phyloP scores from a whole-genome alignment of 2,329 filamentous ascomycete species.

The Botrytis byssoidea region DNA sequence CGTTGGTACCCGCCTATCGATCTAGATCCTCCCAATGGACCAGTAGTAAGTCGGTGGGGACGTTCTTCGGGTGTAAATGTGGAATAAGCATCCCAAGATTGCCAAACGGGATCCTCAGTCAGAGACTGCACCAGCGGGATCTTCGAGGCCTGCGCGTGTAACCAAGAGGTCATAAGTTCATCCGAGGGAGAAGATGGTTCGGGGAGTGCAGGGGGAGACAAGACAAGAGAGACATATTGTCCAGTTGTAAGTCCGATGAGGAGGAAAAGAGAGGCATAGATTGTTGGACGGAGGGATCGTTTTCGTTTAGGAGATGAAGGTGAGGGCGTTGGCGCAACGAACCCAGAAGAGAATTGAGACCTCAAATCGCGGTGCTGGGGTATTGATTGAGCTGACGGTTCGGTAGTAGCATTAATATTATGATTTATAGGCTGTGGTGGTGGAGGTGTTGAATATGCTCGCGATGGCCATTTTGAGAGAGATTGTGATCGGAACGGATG shows the following conservation, averaged over 20 bases:
- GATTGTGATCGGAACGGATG: neutral
- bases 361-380: slow-evolving; percentile 28
- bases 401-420: neutral
- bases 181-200: slow-evolving; percentile 45
- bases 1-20: slow-evolving; percentile 54
- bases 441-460: slow-evolving; percentile 16
- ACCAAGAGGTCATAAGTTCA: slow-evolving; percentile 41
- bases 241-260: slow-evolving; percentile 44
- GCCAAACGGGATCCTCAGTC: slow-evolving; percentile 45
- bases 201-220: slow-evolving; percentile 47
- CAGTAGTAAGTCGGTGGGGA: slow-evolving; percentile 42
- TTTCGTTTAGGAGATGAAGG: slow-evolving; percentile 26
- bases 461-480: neutral
- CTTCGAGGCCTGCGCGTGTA: slow-evolving; percentile 45
- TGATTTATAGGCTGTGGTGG: slow-evolving; percentile 5
- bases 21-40: slow-evolving; percentile 44
- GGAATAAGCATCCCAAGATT: slow-evolving; percentile 46
- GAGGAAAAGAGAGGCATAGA: slow-evolving; percentile 42
- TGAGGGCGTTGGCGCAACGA: neutral
- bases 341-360: slow-evolving; percentile 32
- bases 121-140: slow-evolving; percentile 51
- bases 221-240: slow-evolving; percentile 42
- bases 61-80: slow-evolving; percentile 28
- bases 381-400: neutral
- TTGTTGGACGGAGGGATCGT: slow-evolving; percentile 35